A percentile compares a stretch with the other conserved stretches of the same genome.
phyloP scores from a whole-genome alignment of 2,329 filamentous ascomycete species.

The Trichoderma koningiopsis region DNA sequence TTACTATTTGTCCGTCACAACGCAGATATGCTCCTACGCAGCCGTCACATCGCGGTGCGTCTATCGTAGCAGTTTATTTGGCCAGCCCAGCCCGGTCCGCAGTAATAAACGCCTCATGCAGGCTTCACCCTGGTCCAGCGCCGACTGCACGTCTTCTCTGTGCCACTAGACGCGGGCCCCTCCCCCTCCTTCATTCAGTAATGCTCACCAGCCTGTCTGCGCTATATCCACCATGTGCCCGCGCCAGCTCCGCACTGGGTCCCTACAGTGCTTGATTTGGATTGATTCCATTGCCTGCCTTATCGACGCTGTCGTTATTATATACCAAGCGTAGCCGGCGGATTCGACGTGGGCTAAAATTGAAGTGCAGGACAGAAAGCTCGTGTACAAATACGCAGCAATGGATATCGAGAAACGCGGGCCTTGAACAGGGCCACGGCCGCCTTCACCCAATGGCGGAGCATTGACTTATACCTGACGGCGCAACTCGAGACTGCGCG shows the following conservation, averaged over 20 bases:
- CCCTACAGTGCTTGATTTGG: not conserved
- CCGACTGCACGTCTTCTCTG: not conserved
- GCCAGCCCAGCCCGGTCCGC: not conserved
- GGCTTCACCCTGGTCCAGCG: not conserved
- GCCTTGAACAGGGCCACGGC: not conserved
- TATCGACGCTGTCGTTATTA: not conserved
- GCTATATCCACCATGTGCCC: constrained; percentile 26
- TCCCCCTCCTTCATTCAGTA: constrained; percentile 25
- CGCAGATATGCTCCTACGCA: not conserved
- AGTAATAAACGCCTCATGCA: not conserved
- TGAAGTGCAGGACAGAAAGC: not conserved
- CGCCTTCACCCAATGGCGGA: not conserved
- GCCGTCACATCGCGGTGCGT: not conserved
- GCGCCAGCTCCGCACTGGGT: constrained; percentile 23
- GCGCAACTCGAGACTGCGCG: not conserved
- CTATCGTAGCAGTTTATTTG: not conserved
- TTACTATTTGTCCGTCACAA: not conserved
- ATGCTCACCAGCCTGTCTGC: constrained; percentile 20
- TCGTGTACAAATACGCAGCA: not conserved
- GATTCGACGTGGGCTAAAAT: not conserved
- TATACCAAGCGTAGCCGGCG: not conserved
- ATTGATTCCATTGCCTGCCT: not conserved
- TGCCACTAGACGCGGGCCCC: constrained; percentile 15
- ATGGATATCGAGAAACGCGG: not conserved
- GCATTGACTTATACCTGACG: not conserved